Conservation (phyloP, 257 asterid genomes). For the Agastache rugosa region DNA sequence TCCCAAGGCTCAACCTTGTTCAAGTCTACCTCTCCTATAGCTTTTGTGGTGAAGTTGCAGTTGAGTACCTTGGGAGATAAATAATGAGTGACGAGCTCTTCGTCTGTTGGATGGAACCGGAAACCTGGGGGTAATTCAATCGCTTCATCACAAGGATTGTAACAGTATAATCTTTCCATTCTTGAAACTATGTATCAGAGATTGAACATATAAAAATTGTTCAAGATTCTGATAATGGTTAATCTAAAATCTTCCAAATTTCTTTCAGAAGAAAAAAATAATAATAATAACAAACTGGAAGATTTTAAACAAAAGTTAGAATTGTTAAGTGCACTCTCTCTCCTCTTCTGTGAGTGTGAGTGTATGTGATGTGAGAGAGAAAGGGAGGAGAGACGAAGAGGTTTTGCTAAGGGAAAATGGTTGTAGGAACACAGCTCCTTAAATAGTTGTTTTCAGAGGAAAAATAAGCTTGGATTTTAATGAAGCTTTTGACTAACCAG, state of each 20-base stretch:
- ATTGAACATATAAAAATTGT: background rate
- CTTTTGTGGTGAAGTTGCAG: constrained; percentile 43
- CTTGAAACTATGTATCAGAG: constrained; percentile 11
- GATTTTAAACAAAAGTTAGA: background rate
- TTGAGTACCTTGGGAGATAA: constrained; percentile 55
- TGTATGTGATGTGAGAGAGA: background rate
- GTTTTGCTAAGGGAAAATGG: constrained; percentile 24
- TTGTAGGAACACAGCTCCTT: constrained; percentile 29
- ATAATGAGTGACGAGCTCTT: constrained; percentile 69
- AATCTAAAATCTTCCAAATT: background rate
- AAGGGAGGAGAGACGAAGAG: constrained; percentile 16
- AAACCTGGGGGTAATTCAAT: constrained; percentile 68
- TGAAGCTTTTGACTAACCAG: constrained; percentile 12
- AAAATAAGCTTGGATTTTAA: constrained; percentile 27
- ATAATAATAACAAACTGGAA: too few relatives aligned
- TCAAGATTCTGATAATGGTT: background rate
- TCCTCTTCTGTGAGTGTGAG: too few relatives aligned
- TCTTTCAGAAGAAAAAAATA: too few relatives aligned
- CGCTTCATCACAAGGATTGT: constrained; percentile 29
- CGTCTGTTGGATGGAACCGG: constrained; percentile 73
- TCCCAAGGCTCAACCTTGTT: constrained; percentile 85
- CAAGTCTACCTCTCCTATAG: constrained; percentile 66
- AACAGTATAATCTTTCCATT: constrained; percentile 34
- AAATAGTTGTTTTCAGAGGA: constrained; percentile 34
- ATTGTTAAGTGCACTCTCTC: constrained; percentile 19